phyloP scores from a whole-genome alignment of 495 filamentous ascomycete species.

The Ascodesmis nigricans region DNA sequence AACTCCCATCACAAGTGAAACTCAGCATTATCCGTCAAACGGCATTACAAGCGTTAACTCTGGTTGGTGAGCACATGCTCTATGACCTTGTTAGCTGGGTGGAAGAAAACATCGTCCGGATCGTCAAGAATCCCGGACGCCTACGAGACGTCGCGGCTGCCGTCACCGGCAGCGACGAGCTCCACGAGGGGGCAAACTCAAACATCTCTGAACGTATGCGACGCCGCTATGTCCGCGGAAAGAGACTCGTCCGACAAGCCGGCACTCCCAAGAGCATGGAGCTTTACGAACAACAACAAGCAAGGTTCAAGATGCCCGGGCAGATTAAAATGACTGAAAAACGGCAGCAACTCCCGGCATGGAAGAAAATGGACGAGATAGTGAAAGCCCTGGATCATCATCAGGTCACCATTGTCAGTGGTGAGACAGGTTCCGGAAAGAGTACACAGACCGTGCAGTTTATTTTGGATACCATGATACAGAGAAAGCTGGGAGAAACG shows the following conservation, averaged over 20 bases:
- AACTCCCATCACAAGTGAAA: slow-evolving; percentile 77
- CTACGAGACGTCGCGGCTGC: slow-evolving; percentile 61
- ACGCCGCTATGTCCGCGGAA: too few relatives aligned
- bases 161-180: slow-evolving; percentile 32
- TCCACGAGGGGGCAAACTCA: slow-evolving; percentile 20
- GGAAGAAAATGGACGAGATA: slow-evolving; percentile 57
- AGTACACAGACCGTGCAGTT: slow-evolving; percentile 96
- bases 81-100: slow-evolving; percentile 82
- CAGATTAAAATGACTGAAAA: slow-evolving; percentile 48
- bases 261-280: slow-evolving; percentile 25
- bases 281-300: slow-evolving; percentile 20
- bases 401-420: slow-evolving; percentile 81
- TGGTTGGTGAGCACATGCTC: slow-evolving; percentile 66
- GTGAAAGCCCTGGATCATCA: slow-evolving; percentile 45
- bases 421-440: slow-evolving; percentile 91
- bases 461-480: slow-evolving; percentile 76
- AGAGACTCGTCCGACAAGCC: too few relatives aligned
- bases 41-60: slow-evolving; percentile 42
- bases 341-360: slow-evolving; percentile 61
- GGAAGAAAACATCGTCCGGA: slow-evolving; percentile 48
- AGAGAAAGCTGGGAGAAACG: slow-evolving; percentile 42
- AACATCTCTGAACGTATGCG: too few relatives aligned
- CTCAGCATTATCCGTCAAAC: slow-evolving; percentile 68
- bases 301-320: slow-evolving; percentile 28
- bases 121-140: slow-evolving; percentile 61